These are phyloP conservation scores for Gaultheria prostrata DNA, from an alignment of 148 eudicot species.

Conservation along the genomic window DNA sequence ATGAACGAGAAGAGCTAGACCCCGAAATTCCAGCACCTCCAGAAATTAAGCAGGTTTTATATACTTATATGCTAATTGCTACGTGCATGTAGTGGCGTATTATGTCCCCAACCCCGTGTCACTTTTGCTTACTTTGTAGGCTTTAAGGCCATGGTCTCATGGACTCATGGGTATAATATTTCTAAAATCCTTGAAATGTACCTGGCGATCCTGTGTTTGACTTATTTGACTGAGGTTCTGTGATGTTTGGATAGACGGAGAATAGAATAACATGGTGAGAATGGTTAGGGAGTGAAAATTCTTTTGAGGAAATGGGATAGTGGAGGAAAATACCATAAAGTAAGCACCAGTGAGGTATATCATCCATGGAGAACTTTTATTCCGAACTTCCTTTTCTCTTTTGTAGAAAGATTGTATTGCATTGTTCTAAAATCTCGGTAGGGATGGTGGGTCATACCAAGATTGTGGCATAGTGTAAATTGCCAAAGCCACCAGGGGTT, in stretches of 20 bases:
- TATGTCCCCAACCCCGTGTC: neutral
- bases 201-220: neutral
- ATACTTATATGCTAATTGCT: neutral
- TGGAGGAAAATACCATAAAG: neutral
- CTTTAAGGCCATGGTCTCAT: neutral
- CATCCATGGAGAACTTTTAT: neutral
- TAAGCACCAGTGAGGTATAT: neutral
- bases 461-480: neutral
- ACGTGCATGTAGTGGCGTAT: neutral
- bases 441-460: neutral
- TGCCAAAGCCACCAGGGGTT: neutral
- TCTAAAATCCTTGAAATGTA: neutral
- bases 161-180: too few species aligned
- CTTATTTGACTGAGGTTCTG: neutral
- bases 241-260: neutral
- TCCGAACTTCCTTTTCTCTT: neutral
- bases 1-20: slow-evolving; percentile 88
- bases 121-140: neutral
- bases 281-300: neutral
- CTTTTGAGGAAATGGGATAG: neutral
- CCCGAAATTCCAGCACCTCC: slow-evolving; percentile 98
- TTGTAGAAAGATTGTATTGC: neutral
- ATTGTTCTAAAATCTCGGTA: neutral
- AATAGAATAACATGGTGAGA: neutral
- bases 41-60: slow-evolving; percentile 80